These are phyloP conservation scores for Chalciporus sp. DNA, from an alignment of 1,284 basidiomycete genomes.

Conservation along the genomic window DNA sequence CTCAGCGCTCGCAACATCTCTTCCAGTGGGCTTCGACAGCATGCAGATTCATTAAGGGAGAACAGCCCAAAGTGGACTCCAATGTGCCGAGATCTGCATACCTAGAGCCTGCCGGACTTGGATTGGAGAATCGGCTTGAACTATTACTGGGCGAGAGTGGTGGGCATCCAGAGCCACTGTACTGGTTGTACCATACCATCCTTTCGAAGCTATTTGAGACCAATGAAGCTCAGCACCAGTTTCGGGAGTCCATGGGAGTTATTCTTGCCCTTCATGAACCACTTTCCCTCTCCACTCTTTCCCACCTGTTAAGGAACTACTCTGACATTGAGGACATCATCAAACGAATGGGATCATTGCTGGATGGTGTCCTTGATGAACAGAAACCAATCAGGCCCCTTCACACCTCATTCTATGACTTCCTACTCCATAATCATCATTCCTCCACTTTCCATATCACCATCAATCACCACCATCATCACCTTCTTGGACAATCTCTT, in stretches of 20 bases:
- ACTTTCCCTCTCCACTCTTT: neutral
- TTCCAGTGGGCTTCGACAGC: slow-evolving; percentile 14
- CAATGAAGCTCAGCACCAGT: neutral
- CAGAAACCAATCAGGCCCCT: neutral
- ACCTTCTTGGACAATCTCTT: neutral
- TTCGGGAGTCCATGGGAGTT: neutral
- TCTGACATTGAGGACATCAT: neutral
- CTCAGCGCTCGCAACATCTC: neutral
- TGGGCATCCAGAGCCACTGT: no score
- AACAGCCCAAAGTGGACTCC: neutral
- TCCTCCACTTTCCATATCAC: neutral
- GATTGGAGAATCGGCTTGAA: no score
- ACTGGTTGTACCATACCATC: neutral
- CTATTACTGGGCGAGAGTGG: no score
- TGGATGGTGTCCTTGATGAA: neutral
- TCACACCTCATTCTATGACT: neutral
- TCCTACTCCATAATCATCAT: neutral
- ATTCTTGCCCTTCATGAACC: neutral
- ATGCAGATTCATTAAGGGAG: slow-evolving; percentile 5
- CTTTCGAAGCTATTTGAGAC: neutral
- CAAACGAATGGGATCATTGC: neutral
- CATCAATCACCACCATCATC: neutral
- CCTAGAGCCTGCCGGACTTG: no score
- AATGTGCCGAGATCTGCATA: no score
- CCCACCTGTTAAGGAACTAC: neutral